Evolutionary conservation across 2,329 filamentous ascomycete species (phyloP).

Genomic region (Stemphylium vesicarium): DNA sequence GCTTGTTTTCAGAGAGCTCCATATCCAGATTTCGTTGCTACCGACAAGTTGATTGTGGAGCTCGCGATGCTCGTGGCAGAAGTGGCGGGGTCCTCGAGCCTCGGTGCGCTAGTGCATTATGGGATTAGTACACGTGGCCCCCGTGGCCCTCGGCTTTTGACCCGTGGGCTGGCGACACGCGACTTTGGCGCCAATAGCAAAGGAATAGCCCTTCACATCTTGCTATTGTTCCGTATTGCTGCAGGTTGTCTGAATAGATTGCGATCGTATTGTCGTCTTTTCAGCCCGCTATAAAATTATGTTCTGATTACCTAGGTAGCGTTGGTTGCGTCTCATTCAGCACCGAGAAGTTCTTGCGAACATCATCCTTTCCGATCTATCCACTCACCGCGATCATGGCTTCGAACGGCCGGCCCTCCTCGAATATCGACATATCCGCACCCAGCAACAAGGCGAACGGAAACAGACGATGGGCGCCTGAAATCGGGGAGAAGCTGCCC

Average conservation of each 20-base stretch:
- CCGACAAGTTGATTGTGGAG: not conserved
- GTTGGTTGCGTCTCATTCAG: not conserved
- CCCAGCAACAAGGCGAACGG: slow-evolving; percentile 34
- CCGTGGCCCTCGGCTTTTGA: not conserved
- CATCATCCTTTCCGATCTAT: not conserved
- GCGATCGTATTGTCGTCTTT: not conserved
- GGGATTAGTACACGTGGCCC: slow-evolving; percentile 1
- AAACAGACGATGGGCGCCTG: slow-evolving; percentile 32
- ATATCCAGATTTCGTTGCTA: slow-evolving; percentile 13
- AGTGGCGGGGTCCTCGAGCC: not conserved
- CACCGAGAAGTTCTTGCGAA: slow-evolving; percentile 2
- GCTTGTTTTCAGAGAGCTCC: slow-evolving; percentile 46
- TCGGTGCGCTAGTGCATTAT: not conserved
- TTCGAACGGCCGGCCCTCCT: slow-evolving; percentile 31
- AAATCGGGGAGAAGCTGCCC: slow-evolving; percentile 36
- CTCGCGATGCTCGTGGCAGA: not conserved
- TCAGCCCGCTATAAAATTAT: slow-evolving; percentile 3
- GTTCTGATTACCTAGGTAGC: slow-evolving; percentile 4
- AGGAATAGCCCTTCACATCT: not conserved
- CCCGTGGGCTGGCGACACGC: not conserved
- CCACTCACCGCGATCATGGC: slow-evolving; percentile 24
- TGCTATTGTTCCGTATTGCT: slow-evolving; percentile 14
- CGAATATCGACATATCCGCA: slow-evolving; percentile 39
- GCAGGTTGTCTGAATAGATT: not conserved
- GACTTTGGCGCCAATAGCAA: slow-evolving; percentile 10